Evolutionary conservation across 331 rosid species (phyloP).

Genomic region (Phaseolus coccineus): DNA sequence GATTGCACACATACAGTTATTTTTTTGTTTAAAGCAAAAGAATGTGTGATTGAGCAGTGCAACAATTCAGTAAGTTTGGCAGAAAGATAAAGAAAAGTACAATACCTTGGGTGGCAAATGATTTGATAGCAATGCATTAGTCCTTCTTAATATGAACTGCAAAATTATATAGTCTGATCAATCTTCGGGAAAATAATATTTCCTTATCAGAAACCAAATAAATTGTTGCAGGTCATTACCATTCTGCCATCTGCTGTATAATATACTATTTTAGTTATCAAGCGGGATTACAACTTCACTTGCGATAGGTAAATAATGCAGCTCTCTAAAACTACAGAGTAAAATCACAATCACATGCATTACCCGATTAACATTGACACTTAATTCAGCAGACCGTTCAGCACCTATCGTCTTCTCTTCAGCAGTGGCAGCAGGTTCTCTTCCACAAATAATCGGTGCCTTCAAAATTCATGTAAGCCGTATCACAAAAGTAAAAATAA

Average conservation of each 20-base stretch:
- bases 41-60: not conserved
- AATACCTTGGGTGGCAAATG: slow-evolving; percentile 97
- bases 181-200: slow-evolving; percentile 33
- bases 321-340: slow-evolving; percentile 28
- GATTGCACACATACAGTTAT: slow-evolving; percentile 1
- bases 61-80: slow-evolving; percentile 36
- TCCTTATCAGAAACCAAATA: slow-evolving; percentile 39
- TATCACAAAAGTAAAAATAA: slow-evolving; percentile 28
- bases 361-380: slow-evolving; percentile 88
- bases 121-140: slow-evolving; percentile 87
- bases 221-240: slow-evolving; percentile 23
- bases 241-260: slow-evolving; percentile 28
- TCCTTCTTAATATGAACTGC: slow-evolving; percentile 94
- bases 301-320: slow-evolving; percentile 37
- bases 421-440: slow-evolving; percentile 84
- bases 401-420: slow-evolving; percentile 88
- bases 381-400: slow-evolving; percentile 86
- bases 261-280: slow-evolving; percentile 22
- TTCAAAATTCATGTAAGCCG: slow-evolving; percentile 49
- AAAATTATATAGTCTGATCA: slow-evolving; percentile 44
- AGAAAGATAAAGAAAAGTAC: slow-evolving; percentile 35
- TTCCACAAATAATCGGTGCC: slow-evolving; percentile 94
- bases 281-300: slow-evolving; percentile 35
- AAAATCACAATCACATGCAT: slow-evolving; percentile 18
- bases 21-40: slow-evolving; percentile 18